Evolutionary conservation across 306 rosid species (phyloP).

Genomic region (Dryas alaskensis): DNA sequence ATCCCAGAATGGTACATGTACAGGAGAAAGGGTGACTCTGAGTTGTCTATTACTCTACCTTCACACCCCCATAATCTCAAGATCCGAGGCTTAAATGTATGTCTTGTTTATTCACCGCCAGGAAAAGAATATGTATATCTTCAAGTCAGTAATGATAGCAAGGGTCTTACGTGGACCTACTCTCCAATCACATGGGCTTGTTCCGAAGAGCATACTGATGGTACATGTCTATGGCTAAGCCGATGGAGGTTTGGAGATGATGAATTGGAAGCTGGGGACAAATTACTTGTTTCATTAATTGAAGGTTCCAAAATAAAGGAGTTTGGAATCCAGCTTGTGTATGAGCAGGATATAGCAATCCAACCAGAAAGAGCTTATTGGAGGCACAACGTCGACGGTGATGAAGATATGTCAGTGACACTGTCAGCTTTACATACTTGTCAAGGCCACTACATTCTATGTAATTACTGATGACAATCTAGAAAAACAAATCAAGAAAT

Average conservation of each 20-base stretch:
- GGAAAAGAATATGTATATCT: neutral
- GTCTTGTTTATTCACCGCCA: neutral
- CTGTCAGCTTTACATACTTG: too few relatives aligned
- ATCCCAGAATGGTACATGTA: neutral
- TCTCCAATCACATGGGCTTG: neutral
- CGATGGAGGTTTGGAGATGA: neutral
- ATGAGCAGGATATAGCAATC: too few relatives aligned
- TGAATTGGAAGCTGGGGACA: neutral
- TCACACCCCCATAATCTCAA: neutral
- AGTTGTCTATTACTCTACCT: neutral
- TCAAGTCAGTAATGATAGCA: neutral
- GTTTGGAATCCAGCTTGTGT: too few relatives aligned
- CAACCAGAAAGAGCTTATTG: too few relatives aligned
- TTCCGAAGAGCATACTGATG: neutral
- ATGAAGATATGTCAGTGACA: too few relatives aligned
- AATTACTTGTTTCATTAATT: too few relatives aligned
- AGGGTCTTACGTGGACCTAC: constrained; percentile 5
- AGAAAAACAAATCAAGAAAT: too few relatives aligned
- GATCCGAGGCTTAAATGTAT: constrained; percentile 5
- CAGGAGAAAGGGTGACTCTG: neutral
- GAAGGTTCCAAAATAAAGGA: too few relatives aligned
- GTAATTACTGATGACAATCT: too few relatives aligned
- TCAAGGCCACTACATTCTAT: too few relatives aligned
- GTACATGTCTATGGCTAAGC: neutral
- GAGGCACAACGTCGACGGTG: too few relatives aligned